Percentiles rank a stretch among this genome's conserved stretches.
phyloP scores from a whole-genome alignment of 139 green algal genomes.

The Medakamo hakoo region DNA sequence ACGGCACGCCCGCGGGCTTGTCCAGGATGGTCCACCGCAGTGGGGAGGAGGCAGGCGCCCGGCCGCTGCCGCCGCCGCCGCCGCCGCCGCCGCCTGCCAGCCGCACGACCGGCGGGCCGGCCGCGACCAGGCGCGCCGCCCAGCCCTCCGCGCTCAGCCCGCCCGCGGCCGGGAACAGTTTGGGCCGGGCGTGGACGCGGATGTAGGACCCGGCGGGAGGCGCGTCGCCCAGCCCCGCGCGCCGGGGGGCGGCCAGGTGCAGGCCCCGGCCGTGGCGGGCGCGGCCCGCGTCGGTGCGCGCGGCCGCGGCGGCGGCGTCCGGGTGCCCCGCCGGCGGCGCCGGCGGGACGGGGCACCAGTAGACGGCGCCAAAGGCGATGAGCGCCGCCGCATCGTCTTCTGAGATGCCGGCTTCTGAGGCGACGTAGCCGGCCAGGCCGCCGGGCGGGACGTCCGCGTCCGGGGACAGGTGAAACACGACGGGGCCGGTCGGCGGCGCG shows the following conservation, averaged over 20 bases:
- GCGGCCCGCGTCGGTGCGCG: constrained; percentile 7
- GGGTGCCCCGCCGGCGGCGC: constrained; percentile 4
- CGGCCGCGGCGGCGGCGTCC: background rate
- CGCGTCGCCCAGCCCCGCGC: background rate
- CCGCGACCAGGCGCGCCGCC: constrained; percentile 2
- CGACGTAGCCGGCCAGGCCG: background rate
- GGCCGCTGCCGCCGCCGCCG: too few species aligned
- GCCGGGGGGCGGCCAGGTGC: constrained; percentile 4
- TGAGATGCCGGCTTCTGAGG: background rate
- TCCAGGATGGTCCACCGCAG: constrained; percentile 15
- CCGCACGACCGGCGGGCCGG: too few species aligned
- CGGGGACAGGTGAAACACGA: too few species aligned
- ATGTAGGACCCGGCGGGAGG: constrained; percentile 23
- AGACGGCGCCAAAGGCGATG: constrained; percentile 41
- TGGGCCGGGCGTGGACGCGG: constrained; percentile 44
- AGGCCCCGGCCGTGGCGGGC: constrained; percentile 9
- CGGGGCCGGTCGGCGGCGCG: background rate
- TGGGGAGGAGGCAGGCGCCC: too few species aligned
- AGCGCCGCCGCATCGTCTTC: constrained; percentile 14
- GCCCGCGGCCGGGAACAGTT: constrained; percentile 32
- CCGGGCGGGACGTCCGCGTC: too few species aligned
- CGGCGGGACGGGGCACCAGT: constrained; percentile 33
- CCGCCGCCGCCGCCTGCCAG: too few species aligned
- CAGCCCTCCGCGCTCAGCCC: constrained; percentile 10
- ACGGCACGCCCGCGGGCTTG: constrained; percentile 52